These are phyloP conservation scores for Auriscalpium microsporum DNA, from an alignment of 768 basidiomycete genomes.

Conservation along the genomic window DNA sequence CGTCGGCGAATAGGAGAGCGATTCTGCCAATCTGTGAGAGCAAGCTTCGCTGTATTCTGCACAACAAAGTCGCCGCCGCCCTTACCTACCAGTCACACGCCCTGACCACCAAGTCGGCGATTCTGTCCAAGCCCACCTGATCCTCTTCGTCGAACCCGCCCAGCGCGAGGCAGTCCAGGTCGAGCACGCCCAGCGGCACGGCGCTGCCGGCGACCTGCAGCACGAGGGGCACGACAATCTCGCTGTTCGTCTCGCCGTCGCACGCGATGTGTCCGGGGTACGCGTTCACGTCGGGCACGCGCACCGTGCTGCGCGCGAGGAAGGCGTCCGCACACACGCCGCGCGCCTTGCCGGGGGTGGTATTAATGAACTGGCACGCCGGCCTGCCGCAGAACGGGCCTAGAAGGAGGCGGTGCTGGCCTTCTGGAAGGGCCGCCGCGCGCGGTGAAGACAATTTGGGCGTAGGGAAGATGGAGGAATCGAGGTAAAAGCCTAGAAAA, in stretches of 20 bases:
- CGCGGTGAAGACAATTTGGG: constrained; percentile 22
- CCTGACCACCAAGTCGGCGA: constrained; percentile 26
- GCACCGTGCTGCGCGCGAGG: constrained; percentile 40
- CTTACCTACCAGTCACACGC: constrained; percentile 17
- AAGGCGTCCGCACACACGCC: constrained; percentile 87
- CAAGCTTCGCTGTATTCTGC: not conserved
- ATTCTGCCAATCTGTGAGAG: not conserved
- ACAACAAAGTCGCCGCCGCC: not conserved
- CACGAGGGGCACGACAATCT: constrained; percentile 79
- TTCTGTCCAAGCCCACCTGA: constrained; percentile 30
- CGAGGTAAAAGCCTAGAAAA: constrained; percentile 75
- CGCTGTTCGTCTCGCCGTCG: constrained; percentile 83
- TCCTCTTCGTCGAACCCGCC: constrained; percentile 37
- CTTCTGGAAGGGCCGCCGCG: constrained; percentile 4
- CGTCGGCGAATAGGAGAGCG: not conserved
- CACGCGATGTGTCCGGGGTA: constrained; percentile 95
- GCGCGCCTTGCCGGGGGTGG: constrained; percentile 39
- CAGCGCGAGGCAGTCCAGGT: constrained; percentile 32
- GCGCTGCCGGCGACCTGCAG: constrained; percentile 24
- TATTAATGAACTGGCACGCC: constrained; percentile 77
- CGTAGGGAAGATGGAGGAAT: constrained; percentile 52
- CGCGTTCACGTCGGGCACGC: constrained; percentile 70
- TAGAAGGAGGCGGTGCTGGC: constrained; percentile 40
- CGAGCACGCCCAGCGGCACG: constrained; percentile 33
- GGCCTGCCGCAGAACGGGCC: constrained; percentile 90